A percentile compares a stretch with the other conserved stretches of the same genome.
These are phyloP conservation scores for Gonapodya prolifera DNA, from an alignment of 192 early-diverging fungal species.

Conservation along the genomic window DNA sequence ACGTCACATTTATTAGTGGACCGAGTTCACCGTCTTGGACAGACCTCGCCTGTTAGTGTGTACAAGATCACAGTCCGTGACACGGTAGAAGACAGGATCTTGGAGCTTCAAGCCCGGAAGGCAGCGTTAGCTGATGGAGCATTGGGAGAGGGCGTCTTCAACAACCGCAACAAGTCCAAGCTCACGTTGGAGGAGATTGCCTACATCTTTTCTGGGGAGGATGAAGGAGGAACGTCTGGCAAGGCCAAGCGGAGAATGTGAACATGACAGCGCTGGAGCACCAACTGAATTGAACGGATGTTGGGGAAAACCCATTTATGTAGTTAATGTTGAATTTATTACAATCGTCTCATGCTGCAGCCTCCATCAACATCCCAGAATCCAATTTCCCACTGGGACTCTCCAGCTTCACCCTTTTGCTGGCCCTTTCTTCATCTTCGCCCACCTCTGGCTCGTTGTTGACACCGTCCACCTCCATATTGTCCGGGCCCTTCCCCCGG, in stretches of 20 bases:
- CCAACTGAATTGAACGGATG: too few relatives aligned
- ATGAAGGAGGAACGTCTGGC: too few relatives aligned
- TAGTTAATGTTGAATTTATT: too few relatives aligned
- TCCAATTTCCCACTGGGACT: too few relatives aligned
- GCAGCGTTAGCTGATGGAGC: slow-evolving; percentile 21
- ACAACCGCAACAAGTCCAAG: slow-evolving; percentile 12
- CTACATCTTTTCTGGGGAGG: neutral
- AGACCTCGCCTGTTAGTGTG: slow-evolving; percentile 43
- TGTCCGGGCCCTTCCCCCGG: neutral
- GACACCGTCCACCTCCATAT: neutral
- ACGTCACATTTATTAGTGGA: slow-evolving; percentile 27
- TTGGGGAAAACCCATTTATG: too few relatives aligned
- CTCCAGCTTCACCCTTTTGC: neutral
- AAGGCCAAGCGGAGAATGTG: too few relatives aligned
- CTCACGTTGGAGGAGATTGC: neutral
- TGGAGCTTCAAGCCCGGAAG: slow-evolving; percentile 50
- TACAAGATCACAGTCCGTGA: slow-evolving; percentile 44
- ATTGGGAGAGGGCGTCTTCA: slow-evolving; percentile 11
- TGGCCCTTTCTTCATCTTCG: neutral
- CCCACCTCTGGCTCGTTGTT: neutral
- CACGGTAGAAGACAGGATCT: slow-evolving; percentile 59
- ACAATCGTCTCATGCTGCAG: too few relatives aligned
- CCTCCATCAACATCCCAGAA: too few relatives aligned
- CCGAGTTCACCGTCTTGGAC: slow-evolving; percentile 62
- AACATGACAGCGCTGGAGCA: too few relatives aligned